phyloP scores from a whole-genome alignment of 139 green algal genomes.

The Diplosphaera chodatii region DNA sequence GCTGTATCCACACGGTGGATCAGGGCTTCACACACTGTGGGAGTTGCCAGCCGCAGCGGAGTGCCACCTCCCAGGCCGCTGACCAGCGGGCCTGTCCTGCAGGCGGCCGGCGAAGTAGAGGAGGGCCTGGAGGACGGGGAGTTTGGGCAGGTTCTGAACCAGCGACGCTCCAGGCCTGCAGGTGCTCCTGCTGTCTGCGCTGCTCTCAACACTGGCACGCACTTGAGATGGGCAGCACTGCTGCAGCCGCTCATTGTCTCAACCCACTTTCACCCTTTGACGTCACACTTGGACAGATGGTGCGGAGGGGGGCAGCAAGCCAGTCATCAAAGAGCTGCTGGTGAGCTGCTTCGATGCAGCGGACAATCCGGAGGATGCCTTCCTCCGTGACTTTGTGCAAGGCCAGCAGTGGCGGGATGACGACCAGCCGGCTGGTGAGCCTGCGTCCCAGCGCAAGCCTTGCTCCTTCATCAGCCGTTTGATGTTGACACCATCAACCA shows the following conservation, averaged over 20 bases:
- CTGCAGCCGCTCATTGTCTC: too few relatives aligned
- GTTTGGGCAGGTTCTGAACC: slow-evolving; percentile 2
- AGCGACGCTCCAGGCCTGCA: slow-evolving; percentile 4
- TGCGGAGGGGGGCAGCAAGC: neutral
- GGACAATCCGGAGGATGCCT: slow-evolving; percentile 8
- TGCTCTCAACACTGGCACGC: neutral
- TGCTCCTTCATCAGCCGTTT: neutral
- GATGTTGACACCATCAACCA: slow-evolving; percentile 36
- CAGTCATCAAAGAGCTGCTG: neutral
- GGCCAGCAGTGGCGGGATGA: neutral
- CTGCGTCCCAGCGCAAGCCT: neutral
- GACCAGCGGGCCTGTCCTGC: neutral
- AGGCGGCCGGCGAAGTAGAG: neutral
- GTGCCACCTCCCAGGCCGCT: too few relatives aligned
- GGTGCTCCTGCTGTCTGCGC: neutral
- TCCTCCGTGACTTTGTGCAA: slow-evolving; percentile 10
- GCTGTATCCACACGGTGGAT: too few relatives aligned
- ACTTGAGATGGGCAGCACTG: too few relatives aligned
- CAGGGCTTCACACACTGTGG: too few relatives aligned
- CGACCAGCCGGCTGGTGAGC: neutral
- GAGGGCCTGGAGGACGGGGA: slow-evolving; percentile 11
- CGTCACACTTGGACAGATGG: neutral
- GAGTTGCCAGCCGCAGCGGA: too few relatives aligned
- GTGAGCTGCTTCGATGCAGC: neutral
- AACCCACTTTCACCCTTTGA: too few relatives aligned